phyloP scores from a whole-genome alignment of 1,284 basidiomycete genomes.

The Rhodotorula sp. region DNA sequence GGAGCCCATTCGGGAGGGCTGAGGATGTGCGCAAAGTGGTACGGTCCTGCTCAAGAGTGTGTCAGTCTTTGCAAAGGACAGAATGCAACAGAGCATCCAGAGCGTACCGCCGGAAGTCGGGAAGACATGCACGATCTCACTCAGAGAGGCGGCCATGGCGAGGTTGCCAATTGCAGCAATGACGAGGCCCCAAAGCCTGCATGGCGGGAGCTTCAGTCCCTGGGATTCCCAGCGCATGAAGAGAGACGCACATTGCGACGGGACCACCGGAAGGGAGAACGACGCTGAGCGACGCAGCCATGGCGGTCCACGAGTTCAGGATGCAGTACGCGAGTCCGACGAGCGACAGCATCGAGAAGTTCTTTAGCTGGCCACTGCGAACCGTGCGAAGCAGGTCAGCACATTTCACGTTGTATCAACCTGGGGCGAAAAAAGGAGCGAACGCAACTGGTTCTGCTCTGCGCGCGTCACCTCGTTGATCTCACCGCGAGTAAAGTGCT shows the following conservation, averaged over 20 bases:
- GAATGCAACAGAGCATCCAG: too few species aligned
- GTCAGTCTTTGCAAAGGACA: background rate
- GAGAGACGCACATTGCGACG: conserved; percentile 1
- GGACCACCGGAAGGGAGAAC: conserved; percentile 26
- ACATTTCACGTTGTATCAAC: background rate
- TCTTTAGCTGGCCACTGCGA: conserved; percentile 27
- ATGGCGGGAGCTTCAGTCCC: conserved; percentile 37
- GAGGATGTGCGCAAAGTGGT: conserved; percentile 38
- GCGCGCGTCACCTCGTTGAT: conserved; percentile 21
- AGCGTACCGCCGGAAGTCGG: conserved; percentile 40
- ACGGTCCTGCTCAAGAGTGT: conserved; percentile 27
- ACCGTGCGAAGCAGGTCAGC: background rate
- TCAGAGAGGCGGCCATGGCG: conserved; percentile 40
- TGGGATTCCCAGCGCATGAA: too few species aligned
- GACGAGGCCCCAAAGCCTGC: conserved; percentile 47
- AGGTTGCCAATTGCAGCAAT: conserved; percentile 46
- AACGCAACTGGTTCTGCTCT: conserved; percentile 30
- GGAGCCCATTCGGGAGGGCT: conserved; percentile 26
- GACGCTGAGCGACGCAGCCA: conserved; percentile 45
- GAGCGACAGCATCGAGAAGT: conserved; percentile 29
- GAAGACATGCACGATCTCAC: conserved; percentile 47
- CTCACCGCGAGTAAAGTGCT: conserved; percentile 9
- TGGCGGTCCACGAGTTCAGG: conserved; percentile 48
- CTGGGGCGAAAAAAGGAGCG: too few species aligned
- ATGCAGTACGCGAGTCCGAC: conserved; percentile 21